Evolutionary conservation across 305 asterid genomes (phyloP).

Genomic region (Fraxinus angustifolia): DNA sequence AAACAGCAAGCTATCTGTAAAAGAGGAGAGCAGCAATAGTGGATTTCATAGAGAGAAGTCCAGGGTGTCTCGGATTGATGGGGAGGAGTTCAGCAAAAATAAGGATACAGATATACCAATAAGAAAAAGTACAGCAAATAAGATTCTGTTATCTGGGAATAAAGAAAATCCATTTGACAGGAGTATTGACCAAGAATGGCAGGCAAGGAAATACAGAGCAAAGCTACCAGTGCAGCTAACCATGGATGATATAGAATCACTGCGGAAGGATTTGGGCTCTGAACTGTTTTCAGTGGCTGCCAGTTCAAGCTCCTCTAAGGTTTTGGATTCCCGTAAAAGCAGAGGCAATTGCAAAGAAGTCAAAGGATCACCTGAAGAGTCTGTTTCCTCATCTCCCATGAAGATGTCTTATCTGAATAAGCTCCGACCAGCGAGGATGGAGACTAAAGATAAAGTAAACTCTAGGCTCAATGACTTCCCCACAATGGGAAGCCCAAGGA

Average conservation of each 20-base stretch:
- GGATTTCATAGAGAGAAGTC: constrained; percentile 49
- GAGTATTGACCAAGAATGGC: constrained; percentile 37
- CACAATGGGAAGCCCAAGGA: constrained; percentile 32
- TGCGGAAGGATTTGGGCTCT: constrained; percentile 61
- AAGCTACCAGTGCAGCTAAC: constrained; percentile 38
- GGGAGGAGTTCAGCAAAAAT: constrained; percentile 37
- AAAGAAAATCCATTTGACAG: constrained; percentile 33
- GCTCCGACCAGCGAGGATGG: constrained; percentile 34
- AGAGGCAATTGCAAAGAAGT: constrained; percentile 39
- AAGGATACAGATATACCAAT: constrained; percentile 30
- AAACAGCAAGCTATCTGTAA: constrained; percentile 31
- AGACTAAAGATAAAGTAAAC: constrained; percentile 35
- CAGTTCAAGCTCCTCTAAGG: constrained; percentile 86
- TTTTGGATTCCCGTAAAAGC: constrained; percentile 63
- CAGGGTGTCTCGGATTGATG: constrained; percentile 44
- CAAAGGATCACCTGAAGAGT: constrained; percentile 76
- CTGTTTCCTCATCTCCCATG: constrained; percentile 89
- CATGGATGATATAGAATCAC: constrained; percentile 50
- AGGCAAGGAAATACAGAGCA: constrained; percentile 35
- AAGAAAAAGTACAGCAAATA: constrained; percentile 30
- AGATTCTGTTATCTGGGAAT: constrained; percentile 31
- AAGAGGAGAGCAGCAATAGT: constrained; percentile 43
- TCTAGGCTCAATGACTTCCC: constrained; percentile 31
- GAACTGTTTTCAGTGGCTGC: constrained; percentile 58
- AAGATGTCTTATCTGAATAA: constrained; percentile 37